Base-by-base conservation (phyloP, 2,329 filamentous ascomycete genomes). In the Verticillium zaregamsianum region DNA sequence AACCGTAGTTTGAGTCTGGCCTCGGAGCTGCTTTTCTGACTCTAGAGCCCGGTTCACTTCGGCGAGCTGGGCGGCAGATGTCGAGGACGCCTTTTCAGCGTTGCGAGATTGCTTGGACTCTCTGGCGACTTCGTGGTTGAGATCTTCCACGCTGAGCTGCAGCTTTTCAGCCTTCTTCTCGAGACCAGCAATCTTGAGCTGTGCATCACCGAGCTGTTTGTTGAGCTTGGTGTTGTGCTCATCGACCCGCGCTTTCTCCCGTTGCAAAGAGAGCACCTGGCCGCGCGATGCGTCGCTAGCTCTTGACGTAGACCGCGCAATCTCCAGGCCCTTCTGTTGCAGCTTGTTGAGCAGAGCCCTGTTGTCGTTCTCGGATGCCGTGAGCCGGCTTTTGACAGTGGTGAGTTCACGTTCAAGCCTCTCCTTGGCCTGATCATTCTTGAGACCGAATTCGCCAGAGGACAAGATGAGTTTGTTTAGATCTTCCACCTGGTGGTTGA, bases 121-220 rank as follows among this genome's bases (percentile, higher is more conserved):
- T 33, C 93, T 86, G 58, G 91, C 90, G 60, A 97, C 85, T 74
- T 98, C 93, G 68, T 98, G 94, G 68, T 92, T 96, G 39, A 97
- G 81, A 73, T 99, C 94, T 73, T 99, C 94, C 9, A 98, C 77
- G 69, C 85, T 93, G 52, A 98, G 83, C 59, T 93, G 86, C 32
- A 98, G 82, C 76, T 97, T 97, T 76, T 98, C 94, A 59, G 95
- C 90, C 74, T 95, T 92, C 80, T 98, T 98, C 73, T 97, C 93
- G 8, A 97, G 78, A 1, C 91, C 90, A 0, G 90, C 90, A 66
- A 96, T 87, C 5, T 87, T 87, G 28, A 97, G 76, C 69, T 97
- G 94, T 6, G 91, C 84, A 67, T 97, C 93, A 61, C 90, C 92
- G 14, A 97, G 82, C 72, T 97, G 92, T 68, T 92, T 91, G 71